Evolutionary conservation across 192 early-diverging fungal species (phyloP), one percentile per base, ranked within the genome.

Genomic region (Geranomyces michiganensis): DNA sequence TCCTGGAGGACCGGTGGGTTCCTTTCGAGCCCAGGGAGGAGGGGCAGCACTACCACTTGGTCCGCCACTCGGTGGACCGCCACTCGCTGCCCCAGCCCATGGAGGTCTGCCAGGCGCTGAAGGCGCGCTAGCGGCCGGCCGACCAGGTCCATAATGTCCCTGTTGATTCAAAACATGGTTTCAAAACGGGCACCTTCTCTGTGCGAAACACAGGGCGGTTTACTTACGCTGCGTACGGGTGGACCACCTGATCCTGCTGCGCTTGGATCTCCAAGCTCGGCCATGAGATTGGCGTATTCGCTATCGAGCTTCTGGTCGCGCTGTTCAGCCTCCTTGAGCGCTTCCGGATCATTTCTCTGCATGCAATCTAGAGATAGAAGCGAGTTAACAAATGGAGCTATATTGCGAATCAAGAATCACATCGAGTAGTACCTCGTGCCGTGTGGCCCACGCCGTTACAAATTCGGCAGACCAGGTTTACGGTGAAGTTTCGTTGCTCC

Each of bases 211-310:
- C 43, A 67, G 15, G n/a, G n/a, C n/a, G n/a, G n/a, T n/a, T n/a
- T n/a, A 21, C 22, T 41, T 41, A 41, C 36, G 36, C 67, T 66
- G 21, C 45, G 26, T 56, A 19, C 49, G 30, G 22, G 14, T 7
- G 27, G 22, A 32, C 1, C 17, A 26, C 46, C 61, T 15, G 62
- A 32, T 30, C 27, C 48, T 21, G 72, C 53, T n/a, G 49, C 64
- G 19, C 55, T 36, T 26, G 64, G 43, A 4, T 90, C 92, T 60
- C 93, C 93, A 19, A 99, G 77, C 77, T 99, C 96, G 27, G 93
- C 94, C 95, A 99, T 97, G 56, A 99, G 81, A 65, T 84, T 94
- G 58, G 91, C 81, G 66, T 96, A 96, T 77, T 99, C 95, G 6
- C 83, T 83, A 74, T 97, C 94, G 12, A 97, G 79, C 84, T 93